Base-by-base conservation (phyloP, 768 basidiomycete genomes). In the Panaeolus cyanescens region DNA sequence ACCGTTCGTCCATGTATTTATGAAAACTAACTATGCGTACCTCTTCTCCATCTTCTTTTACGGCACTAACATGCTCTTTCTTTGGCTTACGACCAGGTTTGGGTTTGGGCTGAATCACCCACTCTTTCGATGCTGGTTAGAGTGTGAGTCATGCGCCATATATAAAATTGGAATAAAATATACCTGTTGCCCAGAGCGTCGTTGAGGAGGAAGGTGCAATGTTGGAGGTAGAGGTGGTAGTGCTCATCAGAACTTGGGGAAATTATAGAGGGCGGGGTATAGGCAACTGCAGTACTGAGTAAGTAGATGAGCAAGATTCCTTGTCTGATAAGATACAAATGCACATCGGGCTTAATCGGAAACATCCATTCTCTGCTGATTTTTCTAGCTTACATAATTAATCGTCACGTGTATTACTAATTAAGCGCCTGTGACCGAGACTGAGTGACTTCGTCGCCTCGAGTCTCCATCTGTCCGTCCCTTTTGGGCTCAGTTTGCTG, bases 61-160 rank as follows among this genome's bases (percentile, higher is more conserved):
- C 62, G 32, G 77, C 64, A 10, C 70, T 65, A 19, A 73, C 28
- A n/a, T n/a, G n/a, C 62, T 91, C 91, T 67, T 85, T 91, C 83
- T 93, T 94, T 17, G 92, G 92, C 77, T 94, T 94, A 50, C 93
- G 81, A 17, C 93, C 93, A 33, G 93, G 93, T 71, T 92, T 94
- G 8, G 92, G 90, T 68, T 90, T 92, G 7, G 93, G 89, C 22
- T 89, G 88, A 65, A 95, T 91, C 63, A 92, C 83, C 93, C 93
- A 95, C 73, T 93, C 91, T 73, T 88, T 93, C n/a, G 91, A 92
- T 30, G 92, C 92, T 92, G 71, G 45, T 36, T 6, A 56, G n/a
- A n/a, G n/a, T n/a, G n/a, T n/a, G n/a, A n/a, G n/a, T n/a, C n/a
- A n/a, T n/a, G n/a, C n/a, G n/a, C n/a, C n/a, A 32, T 30, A 31